These are phyloP conservation scores for Kwoniella heveanensis DNA, from an alignment of 768 basidiomycete genomes.

Conservation along the genomic window DNA sequence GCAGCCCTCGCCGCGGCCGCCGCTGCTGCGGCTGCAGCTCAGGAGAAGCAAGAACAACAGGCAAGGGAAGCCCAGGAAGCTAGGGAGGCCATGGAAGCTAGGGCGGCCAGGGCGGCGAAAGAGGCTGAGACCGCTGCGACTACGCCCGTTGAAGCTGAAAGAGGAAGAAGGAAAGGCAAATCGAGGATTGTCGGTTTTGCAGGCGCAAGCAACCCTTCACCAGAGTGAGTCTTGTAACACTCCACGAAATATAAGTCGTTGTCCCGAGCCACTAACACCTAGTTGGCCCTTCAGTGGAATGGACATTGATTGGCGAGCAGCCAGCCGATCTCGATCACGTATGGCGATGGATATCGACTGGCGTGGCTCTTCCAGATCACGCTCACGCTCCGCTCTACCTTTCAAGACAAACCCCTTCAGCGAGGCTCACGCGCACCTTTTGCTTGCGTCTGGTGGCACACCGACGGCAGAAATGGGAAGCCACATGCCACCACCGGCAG, in stretches of 20 bases:
- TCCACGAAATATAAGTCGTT: too few species aligned
- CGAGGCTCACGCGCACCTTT: slow-evolving; percentile 56
- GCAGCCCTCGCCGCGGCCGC: slow-evolving; percentile 11
- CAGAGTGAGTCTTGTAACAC: slow-evolving; percentile 59
- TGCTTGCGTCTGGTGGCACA: slow-evolving; percentile 38
- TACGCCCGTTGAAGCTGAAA: slow-evolving; percentile 37
- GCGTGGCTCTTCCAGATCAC: slow-evolving; percentile 60
- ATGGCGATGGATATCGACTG: slow-evolving; percentile 87
- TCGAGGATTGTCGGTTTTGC: slow-evolving; percentile 53
- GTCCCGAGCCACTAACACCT: too few species aligned
- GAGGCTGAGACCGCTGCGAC: not conserved
- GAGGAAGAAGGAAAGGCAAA: slow-evolving; percentile 54
- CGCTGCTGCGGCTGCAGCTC: slow-evolving; percentile 21
- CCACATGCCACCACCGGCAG: slow-evolving; percentile 13
- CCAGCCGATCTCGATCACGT: slow-evolving; percentile 86
- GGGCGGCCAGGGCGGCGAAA: slow-evolving; percentile 11
- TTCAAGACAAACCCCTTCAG: slow-evolving; percentile 24
- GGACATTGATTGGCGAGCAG: slow-evolving; percentile 56
- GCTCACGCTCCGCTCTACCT: slow-evolving; percentile 65
- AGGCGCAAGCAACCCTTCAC: slow-evolving; percentile 58
- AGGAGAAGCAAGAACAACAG: slow-evolving; percentile 25
- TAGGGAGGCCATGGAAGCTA: slow-evolving; percentile 34
- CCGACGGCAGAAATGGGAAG: slow-evolving; percentile 19
- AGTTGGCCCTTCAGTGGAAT: slow-evolving; percentile 27
- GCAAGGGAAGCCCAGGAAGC: slow-evolving; percentile 16